Percentiles rank a stretch among this genome's conserved stretches.
Conservation (phyloP, 768 basidiomycete genomes). For the Scleroderma citrinum region DNA sequence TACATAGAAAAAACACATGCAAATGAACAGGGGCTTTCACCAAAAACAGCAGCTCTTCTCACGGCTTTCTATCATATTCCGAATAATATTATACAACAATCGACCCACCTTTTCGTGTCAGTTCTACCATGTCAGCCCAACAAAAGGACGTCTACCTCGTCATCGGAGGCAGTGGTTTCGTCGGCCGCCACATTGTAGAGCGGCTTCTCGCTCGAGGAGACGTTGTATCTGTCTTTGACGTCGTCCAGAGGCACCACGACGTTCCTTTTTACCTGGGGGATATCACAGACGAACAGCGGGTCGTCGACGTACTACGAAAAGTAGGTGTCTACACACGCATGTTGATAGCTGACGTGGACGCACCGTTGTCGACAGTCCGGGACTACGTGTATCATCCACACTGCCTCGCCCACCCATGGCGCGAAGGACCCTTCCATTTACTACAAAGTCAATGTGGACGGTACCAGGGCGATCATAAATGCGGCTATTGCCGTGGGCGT, state of each 20-base stretch:
- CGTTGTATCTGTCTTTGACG: slow-evolving; percentile 81
- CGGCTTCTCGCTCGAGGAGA: slow-evolving; percentile 74
- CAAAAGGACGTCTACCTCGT: slow-evolving; percentile 75
- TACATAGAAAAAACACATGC: too few relatives aligned
- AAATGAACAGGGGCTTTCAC: too few relatives aligned
- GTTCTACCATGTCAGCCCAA: slow-evolving; percentile 13
- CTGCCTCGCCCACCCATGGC: slow-evolving; percentile 78
- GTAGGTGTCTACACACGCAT: slow-evolving; percentile 33
- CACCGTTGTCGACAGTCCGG: slow-evolving; percentile 52
- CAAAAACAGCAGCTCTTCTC: too few relatives aligned
- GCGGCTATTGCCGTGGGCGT: slow-evolving; percentile 71
- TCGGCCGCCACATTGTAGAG: slow-evolving; percentile 88
- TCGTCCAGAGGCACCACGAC: slow-evolving; percentile 86
- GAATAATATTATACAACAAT: too few relatives aligned
- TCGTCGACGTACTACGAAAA: slow-evolving; percentile 68
- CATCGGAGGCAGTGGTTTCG: slow-evolving; percentile 90
- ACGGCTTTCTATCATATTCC: too few relatives aligned
- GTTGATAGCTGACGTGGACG: background rate
- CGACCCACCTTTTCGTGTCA: background rate
- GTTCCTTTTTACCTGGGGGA: slow-evolving; percentile 87
- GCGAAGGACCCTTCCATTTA: slow-evolving; percentile 66
- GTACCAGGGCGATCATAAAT: slow-evolving; percentile 78
- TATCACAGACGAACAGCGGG: slow-evolving; percentile 70
- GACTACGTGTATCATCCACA: slow-evolving; percentile 91
- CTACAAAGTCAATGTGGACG: slow-evolving; percentile 91